Conservation (phyloP, 2,329 filamentous ascomycete species). For the Xylaria digitata region DNA sequence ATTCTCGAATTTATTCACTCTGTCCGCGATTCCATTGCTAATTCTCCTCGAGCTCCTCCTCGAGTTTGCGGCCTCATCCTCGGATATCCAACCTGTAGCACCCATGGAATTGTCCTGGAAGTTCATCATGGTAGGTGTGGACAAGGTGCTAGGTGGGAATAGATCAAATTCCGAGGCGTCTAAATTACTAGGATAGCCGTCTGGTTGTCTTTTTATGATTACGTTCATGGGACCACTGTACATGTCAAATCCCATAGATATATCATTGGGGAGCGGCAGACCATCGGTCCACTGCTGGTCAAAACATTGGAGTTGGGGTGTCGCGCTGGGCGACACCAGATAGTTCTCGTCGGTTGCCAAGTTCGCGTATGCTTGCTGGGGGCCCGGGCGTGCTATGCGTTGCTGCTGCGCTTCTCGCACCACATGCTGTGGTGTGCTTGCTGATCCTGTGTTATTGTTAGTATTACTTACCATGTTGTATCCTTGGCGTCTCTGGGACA, state of each 20-base stretch:
- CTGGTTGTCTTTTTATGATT: slow-evolving; percentile 62
- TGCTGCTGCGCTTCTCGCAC: slow-evolving; percentile 93
- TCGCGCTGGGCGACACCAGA: slow-evolving; percentile 66
- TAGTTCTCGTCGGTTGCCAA: slow-evolving; percentile 63
- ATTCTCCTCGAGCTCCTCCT: slow-evolving; percentile 62
- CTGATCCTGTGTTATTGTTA: slow-evolving; percentile 67
- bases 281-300: slow-evolving; percentile 59
- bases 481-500: slow-evolving; percentile 57
- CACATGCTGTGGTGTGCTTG: slow-evolving; percentile 76
- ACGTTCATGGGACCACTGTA: slow-evolving; percentile 58
- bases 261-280: slow-evolving; percentile 45
- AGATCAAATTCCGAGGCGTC: slow-evolving; percentile 62
- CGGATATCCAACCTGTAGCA: slow-evolving; percentile 62
- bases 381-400: slow-evolving; percentile 83
- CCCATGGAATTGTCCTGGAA: slow-evolving; percentile 61
- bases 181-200: slow-evolving; percentile 56
- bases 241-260: slow-evolving; percentile 60
- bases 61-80: slow-evolving; percentile 58
- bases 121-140: slow-evolving; percentile 62
- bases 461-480: slow-evolving; percentile 66
- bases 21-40: slow-evolving; percentile 70
- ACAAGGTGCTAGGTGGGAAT: slow-evolving; percentile 60
- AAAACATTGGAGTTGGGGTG: slow-evolving; percentile 66
- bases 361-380: slow-evolving; percentile 53
- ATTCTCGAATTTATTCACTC: slow-evolving; percentile 69